Base-by-base conservation (phyloP, 805 yeast species). In the Geotrichum ghanense region DNA sequence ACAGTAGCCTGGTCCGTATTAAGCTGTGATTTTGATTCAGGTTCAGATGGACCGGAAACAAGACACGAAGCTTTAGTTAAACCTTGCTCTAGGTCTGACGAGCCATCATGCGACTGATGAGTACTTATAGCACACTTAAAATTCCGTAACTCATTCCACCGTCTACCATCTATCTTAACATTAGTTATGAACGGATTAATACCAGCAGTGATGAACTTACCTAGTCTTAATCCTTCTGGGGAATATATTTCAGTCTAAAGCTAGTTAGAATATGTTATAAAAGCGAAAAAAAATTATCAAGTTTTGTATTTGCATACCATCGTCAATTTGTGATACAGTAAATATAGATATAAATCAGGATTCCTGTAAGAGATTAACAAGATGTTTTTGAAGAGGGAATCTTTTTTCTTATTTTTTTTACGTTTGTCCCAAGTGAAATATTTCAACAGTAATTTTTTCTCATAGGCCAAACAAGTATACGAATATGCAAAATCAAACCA, bases 11-110 rank as follows among this genome's bases (percentile, higher is more conserved):
- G 69, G 3, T 72, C 68, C 1, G 72, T 63, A 47, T 73, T 72
- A 20, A 70, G 51, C 17, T 48, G 52, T 17, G 81, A 68, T 44
- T 79, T 69, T 34, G 67, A 52, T 5, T 70, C 65, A 1, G 95
- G 95, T 58, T 90, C 97, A 68, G 75, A 78, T 1, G 98, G 98
- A 0, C 98, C 98, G 50, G 76, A 76, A 2, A 90, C 87, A 54
- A 81, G 72, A 54, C 96, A 86, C 23, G 88, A 75, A 20, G 88
- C 83, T 61, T 87, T 86, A 41, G 96, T 79, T 53, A 86, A 85
- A 24, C 98, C 98, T 65, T 83, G 94, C 62, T 89, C 92, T 19
- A 92, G 79, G 54, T 81, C 83, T 2, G 97, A 79, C 1, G 97
- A 89, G 4, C 97, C 98, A 64, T 90, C 97, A 2, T 92, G 74